Base-by-base conservation (phyloP, 129 eudicot genomes). In the Solidago caesia region DNA sequence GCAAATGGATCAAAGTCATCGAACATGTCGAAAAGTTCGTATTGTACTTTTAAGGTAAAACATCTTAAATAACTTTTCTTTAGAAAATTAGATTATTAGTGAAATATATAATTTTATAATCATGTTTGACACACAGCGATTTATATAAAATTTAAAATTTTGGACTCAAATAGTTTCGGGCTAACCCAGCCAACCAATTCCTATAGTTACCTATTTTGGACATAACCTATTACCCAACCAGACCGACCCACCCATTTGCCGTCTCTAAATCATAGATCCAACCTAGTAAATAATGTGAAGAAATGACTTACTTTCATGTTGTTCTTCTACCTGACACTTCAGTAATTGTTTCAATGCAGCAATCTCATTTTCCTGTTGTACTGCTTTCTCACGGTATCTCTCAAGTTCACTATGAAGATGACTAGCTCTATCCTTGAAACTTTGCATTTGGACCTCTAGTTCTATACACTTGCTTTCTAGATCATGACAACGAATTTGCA, bases 341-440 rank as follows among this genome's bases (percentile, higher is more conserved):
- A 82, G 8, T 41, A 25, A 77, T 58, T 68, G 72, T 41, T 62
- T 69, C 53, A 70, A 64, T 11, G 64, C 56, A 14, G 66, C 68
- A 74, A 79, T 64, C 71, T 83, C 80, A 53, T 1, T 67, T 44
- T 75, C 84, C 77, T 81, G 88, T 62, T 85, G 70, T 78, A 72
- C 64, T 49, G 70, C 77, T 70, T 45, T 70, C 42, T 51, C 75
- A 14, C 44, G 81, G 65, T 56, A 80, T 48, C 72, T 77, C 48
- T 73, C 74, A 41, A 84, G 83, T 59, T 84, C 85, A 80, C 44
- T 43, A 45, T 81, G 78, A 69, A 84, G 88, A 73, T 85, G 5
- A 15, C 58, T 11, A 52, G 58, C 21, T 52, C 58, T 52, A 52
- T 13, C 58, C 58, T 13, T 52, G 16, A 52, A 52, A 52, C 58